Evolutionary conservation across 352 stramenopile genomes (phyloP), one percentile per base, ranked within the genome.

Genomic region (Globisporangium ultimum): DNA sequence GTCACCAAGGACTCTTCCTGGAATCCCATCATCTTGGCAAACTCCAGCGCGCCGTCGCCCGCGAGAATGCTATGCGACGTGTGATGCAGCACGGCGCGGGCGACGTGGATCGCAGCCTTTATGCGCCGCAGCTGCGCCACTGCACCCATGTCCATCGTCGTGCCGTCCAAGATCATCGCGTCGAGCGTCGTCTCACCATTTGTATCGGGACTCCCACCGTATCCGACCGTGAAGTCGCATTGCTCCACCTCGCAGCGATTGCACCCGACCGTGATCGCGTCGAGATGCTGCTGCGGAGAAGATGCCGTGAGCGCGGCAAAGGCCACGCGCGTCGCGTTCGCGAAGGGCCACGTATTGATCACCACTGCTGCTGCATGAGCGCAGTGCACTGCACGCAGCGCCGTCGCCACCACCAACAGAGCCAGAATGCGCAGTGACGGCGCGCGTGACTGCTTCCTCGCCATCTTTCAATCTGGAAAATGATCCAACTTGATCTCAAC

Each of bases 21-120:
- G 36, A 97, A 91, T 20, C 89, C 88, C 81, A 97, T 92, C 88
- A 97, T 96, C 57, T 89, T 90, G 12, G 89, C 90, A 65, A 97
- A 97, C 49, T 42, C 67, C 17, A 91, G 76, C 48, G 90, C 90
- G 40, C 88, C 90, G 42, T 96, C 80, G 2, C 89, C 89, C 8
- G 87, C 87, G 18, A 97, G 70, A 24, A 97, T 68, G 28, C 87
- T 96, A 71, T 97, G 90, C 17, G 78, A 68, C 15, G 85, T 96
- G 68, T 97, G 86, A 52, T 96, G 71, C 79, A 97, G 82, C 20
- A 97, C 90, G 1, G 78, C 82, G 22, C 88, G 78, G 1, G 90
- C 90, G 48, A 95, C 88, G 53, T 76, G 58, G 56, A 96, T 94
- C 3, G 89, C 90, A 28, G 80, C 63, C 47, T 96, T 96, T 48